A percentile compares a stretch with the other conserved stretches of the same genome.
Evolutionary conservation across 176 grass and related monocot genomes (phyloP).

Genomic region (Tillandsia fasciculata): DNA sequence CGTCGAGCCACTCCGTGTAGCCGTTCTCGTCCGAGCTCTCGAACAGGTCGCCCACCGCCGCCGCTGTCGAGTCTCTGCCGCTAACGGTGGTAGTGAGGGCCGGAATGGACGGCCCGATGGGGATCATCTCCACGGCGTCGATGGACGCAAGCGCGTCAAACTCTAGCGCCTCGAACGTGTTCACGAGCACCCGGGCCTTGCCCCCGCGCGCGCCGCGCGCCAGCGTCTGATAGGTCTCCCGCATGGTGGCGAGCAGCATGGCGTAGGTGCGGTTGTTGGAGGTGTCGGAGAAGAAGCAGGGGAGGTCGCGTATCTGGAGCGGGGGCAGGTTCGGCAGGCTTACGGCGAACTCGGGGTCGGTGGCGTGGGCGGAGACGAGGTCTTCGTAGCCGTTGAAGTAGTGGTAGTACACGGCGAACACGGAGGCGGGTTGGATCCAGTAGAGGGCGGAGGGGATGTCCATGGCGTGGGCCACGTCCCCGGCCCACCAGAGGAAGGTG

Average conservation of each 20-base stretch:
- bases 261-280: background rate
- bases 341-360: conserved; percentile 30
- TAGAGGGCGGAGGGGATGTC: conserved; percentile 24
- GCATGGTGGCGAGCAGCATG: background rate
- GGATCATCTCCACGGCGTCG: conserved; percentile 13
- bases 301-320: conserved; percentile 37
- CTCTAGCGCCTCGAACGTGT: conserved; percentile 46
- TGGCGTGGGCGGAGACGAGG: conserved; percentile 20
- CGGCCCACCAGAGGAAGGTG: conserved; percentile 23
- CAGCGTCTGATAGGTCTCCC: conserved; percentile 13
- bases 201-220: background rate
- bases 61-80: background rate
- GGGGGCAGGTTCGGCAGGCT: conserved; percentile 29
- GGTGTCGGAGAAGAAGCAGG: conserved; percentile 21
- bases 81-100: background rate
- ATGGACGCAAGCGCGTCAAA: conserved; percentile 16
- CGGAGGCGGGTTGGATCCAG: conserved; percentile 44
- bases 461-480: conserved; percentile 19
- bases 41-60: background rate
- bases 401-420: conserved; percentile 43
- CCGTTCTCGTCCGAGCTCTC: background rate
- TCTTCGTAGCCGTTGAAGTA: conserved; percentile 42
- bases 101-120: conserved; percentile 31
- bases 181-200: conserved; percentile 33
- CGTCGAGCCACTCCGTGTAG: conserved; percentile 45